Conservation (phyloP, 139 green algal species). For the Spirogloea muscicola region DNA sequence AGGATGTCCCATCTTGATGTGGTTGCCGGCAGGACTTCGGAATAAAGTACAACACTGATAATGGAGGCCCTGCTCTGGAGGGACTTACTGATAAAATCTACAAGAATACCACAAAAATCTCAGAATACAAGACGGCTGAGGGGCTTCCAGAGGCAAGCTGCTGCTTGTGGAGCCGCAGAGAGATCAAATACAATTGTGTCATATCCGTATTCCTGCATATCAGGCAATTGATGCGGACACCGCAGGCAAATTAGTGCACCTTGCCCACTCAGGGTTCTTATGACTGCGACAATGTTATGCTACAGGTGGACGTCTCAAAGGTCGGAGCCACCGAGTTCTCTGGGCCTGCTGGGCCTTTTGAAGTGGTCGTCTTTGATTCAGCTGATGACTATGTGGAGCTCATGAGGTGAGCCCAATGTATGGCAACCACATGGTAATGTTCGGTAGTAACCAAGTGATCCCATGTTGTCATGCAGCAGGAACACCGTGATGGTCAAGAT, state of each 20-base stretch:
- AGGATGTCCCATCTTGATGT: neutral
- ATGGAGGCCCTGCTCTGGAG: constrained; percentile 49
- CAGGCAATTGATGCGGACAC: neutral
- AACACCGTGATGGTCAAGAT: too few species aligned
- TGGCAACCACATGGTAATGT: too few species aligned
- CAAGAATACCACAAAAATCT: constrained; percentile 76
- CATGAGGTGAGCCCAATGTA: constrained; percentile 49
- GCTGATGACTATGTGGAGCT: constrained; percentile 46
- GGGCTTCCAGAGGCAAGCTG: constrained; percentile 71
- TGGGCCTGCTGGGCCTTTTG: constrained; percentile 37
- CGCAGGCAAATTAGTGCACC: neutral
- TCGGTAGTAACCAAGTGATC: too few species aligned
- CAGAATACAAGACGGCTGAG: constrained; percentile 67
- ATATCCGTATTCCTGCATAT: neutral
- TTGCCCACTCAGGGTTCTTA: neutral
- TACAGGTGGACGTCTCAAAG: constrained; percentile 33
- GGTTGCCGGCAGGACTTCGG: constrained; percentile 45
- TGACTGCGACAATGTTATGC: neutral
- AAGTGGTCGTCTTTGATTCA: constrained; percentile 48
- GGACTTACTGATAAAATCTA: constrained; percentile 68
- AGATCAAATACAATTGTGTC: neutral
- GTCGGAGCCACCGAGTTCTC: constrained; percentile 17
- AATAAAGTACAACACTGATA: constrained; percentile 58
- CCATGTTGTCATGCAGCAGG: too few species aligned
- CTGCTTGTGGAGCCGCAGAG: neutral